Percentiles rank a stretch among this genome's conserved stretches.
Conservation (phyloP, 805 yeast genomes). For the Pichia eremophila region DNA sequence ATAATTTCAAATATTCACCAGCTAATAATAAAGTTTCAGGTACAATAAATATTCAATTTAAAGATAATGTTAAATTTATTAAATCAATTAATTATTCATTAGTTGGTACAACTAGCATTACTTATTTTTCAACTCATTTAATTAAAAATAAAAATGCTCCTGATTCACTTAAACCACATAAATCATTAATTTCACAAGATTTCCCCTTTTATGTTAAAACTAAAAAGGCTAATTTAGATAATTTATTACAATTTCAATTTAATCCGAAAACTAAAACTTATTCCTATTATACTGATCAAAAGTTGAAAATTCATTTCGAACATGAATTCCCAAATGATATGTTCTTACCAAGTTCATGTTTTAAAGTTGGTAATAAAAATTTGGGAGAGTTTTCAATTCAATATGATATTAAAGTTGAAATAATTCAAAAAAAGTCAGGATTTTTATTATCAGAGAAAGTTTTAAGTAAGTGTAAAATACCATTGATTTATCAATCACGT, state of each 20-base stretch:
- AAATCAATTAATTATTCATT: conserved; percentile 1
- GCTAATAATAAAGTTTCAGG: conserved; percentile 1
- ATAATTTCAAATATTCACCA: conserved; percentile 3
- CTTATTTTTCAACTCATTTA: background rate
- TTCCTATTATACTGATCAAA: background rate
- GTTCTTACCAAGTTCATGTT: conserved; percentile 4
- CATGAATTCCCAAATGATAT: conserved; percentile 2
- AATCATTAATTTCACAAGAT: background rate
- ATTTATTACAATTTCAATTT: background rate
- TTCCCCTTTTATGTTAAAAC: no score
- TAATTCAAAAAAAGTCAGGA: background rate
- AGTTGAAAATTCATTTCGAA: background rate
- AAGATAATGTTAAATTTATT: background rate
- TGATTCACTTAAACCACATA: background rate
- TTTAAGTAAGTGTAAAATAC: background rate
- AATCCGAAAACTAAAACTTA: background rate
- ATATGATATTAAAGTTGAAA: conserved; percentile 1
- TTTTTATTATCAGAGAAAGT: background rate
- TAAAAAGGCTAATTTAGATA: background rate
- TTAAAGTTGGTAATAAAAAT: conserved; percentile 1
- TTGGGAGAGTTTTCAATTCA: background rate
- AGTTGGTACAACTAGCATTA: background rate
- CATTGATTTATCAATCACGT: conserved; percentile 4
- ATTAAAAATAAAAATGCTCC: background rate
- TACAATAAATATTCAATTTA: background rate